Percentiles rank a stretch among this genome's conserved stretches.
phyloP scores from a whole-genome alignment of 139 green algal genomes.

The Chlamydomonas asymmetrica region DNA sequence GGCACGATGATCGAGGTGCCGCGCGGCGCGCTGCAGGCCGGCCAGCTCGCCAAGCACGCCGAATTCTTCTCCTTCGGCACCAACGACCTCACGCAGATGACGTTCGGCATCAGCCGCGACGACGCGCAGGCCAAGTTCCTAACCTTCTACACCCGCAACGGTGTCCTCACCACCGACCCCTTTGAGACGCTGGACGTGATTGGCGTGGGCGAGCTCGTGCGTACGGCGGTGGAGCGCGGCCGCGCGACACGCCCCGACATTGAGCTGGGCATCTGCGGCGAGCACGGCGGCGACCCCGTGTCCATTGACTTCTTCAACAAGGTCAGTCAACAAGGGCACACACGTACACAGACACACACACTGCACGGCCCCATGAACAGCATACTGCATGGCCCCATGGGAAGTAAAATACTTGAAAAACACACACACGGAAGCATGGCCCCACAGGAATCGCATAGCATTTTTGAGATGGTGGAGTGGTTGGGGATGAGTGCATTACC shows the following conservation, averaged over 20 bases:
- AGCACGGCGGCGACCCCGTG: slow-evolving; percentile 83
- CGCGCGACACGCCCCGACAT: slow-evolving; percentile 58
- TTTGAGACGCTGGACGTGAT: slow-evolving; percentile 80
- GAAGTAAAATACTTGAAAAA: background rate
- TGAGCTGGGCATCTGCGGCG: slow-evolving; percentile 85
- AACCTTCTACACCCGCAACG: slow-evolving; percentile 63
- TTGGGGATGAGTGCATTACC: background rate
- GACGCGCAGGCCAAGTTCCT: slow-evolving; percentile 86
- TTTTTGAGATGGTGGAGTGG: background rate
- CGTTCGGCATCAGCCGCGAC: slow-evolving; percentile 81
- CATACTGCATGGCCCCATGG: no score
- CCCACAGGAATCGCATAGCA: background rate
- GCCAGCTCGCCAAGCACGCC: slow-evolving; percentile 69
- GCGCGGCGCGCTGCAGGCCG: slow-evolving; percentile 72
- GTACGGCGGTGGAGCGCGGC: slow-evolving; percentile 67
- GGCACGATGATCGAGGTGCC: slow-evolving; percentile 93
- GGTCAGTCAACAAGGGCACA: background rate
- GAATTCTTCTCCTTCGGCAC: slow-evolving; percentile 92
- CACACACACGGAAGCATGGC: background rate
- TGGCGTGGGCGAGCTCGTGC: slow-evolving; percentile 83
- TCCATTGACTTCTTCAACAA: slow-evolving; percentile 78
- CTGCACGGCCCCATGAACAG: no score
- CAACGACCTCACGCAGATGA: slow-evolving; percentile 91
- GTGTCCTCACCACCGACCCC: slow-evolving; percentile 67
- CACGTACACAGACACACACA: no score